These are phyloP conservation scores for Backusella circina DNA, from an alignment of 192 early-diverging fungal species.

Conservation along the genomic window DNA sequence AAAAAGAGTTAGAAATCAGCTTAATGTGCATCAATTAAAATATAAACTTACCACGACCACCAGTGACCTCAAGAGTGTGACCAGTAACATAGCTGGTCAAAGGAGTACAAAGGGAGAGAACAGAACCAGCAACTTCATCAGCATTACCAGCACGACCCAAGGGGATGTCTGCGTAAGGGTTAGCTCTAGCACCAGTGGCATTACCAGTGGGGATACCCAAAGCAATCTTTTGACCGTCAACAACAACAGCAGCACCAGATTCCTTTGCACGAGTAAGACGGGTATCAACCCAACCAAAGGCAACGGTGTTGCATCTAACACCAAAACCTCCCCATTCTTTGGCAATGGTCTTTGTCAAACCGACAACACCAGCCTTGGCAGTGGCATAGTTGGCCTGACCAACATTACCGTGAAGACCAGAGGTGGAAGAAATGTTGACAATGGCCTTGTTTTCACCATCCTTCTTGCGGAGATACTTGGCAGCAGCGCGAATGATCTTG, in stretches of 20 bases:
- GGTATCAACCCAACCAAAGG: slow-evolving; percentile 62
- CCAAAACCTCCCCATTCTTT: slow-evolving; percentile 67
- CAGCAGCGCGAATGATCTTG: slow-evolving; percentile 57
- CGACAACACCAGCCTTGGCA: slow-evolving; percentile 91
- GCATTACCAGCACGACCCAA: slow-evolving; percentile 54
- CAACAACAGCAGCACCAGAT: slow-evolving; percentile 53
- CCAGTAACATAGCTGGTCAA: slow-evolving; percentile 56
- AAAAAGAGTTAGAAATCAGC: too few relatives aligned
- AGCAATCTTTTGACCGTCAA: slow-evolving; percentile 57
- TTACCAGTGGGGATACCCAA: slow-evolving; percentile 54
- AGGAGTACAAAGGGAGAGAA: slow-evolving; percentile 56
- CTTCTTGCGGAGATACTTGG: slow-evolving; percentile 53
- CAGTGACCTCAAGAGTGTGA: slow-evolving; percentile 58
- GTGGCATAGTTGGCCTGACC: slow-evolving; percentile 95
- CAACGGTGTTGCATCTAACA: slow-evolving; percentile 61
- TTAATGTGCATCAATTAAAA: not conserved
- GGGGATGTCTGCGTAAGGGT: slow-evolving; percentile 48
- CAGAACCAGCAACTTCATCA: slow-evolving; percentile 59
- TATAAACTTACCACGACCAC: slow-evolving; percentile 62
- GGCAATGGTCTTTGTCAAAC: slow-evolving; percentile 90
- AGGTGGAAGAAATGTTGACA: slow-evolving; percentile 57
- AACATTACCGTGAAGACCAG: slow-evolving; percentile 87
- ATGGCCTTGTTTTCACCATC: slow-evolving; percentile 53
- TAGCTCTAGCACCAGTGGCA: slow-evolving; percentile 29
- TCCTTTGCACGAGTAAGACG: slow-evolving; percentile 65